These are phyloP conservation scores for Melampsora abietis-canadensis DNA, from an alignment of 1,284 basidiomycete species.

Conservation along the genomic window DNA sequence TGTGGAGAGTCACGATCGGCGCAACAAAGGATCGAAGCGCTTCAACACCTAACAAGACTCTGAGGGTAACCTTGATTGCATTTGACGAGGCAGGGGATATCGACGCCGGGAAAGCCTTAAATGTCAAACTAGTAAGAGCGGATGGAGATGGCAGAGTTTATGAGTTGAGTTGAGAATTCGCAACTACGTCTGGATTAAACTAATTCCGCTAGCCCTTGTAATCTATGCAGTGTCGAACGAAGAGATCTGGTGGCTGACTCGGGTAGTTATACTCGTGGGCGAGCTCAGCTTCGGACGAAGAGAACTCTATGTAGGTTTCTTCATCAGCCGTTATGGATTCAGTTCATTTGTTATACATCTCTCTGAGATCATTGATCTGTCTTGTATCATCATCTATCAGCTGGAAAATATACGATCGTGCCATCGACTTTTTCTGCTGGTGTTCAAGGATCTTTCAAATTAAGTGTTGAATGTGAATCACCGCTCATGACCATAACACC, in stretches of 20 bases:
- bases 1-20: conserved; percentile 35
- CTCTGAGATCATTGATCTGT: background rate
- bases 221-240: conserved; percentile 14
- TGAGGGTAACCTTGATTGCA: conserved; percentile 19
- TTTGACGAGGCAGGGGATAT: conserved; percentile 16
- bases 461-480: conserved; percentile 30
- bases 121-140: conserved; percentile 34
- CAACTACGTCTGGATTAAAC: background rate
- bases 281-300: conserved; percentile 15
- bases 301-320: conserved; percentile 2
- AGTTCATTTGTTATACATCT: background rate
- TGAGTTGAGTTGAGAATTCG: conserved; percentile 14
- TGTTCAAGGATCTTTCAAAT: conserved; percentile 28
- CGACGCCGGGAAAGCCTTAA: conserved; percentile 23
- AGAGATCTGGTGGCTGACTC: conserved; percentile 32
- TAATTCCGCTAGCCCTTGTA: background rate
- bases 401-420: conserved; percentile 38
- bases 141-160: conserved; percentile 36
- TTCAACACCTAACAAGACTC: background rate
- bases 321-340: background rate
- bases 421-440: conserved; percentile 35
- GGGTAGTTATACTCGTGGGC: conserved; percentile 32
- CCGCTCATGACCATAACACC: conserved; percentile 17
- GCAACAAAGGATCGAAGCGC: background rate
- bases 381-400: background rate